Evolutionary conservation across 257 asterid genomes (phyloP).

Genomic region (Nicotiana benthamiana): DNA sequence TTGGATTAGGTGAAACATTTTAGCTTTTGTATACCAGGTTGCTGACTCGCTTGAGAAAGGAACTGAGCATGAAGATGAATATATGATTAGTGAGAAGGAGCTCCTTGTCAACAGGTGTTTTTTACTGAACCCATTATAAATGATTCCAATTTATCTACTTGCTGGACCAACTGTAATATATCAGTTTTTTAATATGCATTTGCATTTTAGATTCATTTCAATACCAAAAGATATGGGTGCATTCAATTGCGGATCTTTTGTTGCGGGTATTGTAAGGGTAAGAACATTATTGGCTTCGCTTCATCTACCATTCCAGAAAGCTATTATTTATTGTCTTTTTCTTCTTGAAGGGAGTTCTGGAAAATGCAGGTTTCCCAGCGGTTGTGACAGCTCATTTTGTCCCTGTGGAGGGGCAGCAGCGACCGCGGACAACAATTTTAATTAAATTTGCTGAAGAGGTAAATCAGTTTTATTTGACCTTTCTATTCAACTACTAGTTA

Average conservation of each 20-base stretch:
- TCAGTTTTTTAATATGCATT: slow-evolving; percentile 12
- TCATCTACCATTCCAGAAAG: not conserved
- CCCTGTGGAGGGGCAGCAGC: slow-evolving; percentile 89
- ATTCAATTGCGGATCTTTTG: slow-evolving; percentile 95
- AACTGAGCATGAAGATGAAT: slow-evolving; percentile 96
- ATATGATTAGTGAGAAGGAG: slow-evolving; percentile 95
- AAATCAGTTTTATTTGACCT: slow-evolving; percentile 1
- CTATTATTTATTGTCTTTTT: slow-evolving; percentile 16
- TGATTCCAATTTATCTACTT: not conserved
- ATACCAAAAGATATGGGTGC: slow-evolving; percentile 97
- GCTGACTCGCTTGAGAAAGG: slow-evolving; percentile 97
- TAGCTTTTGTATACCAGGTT: slow-evolving; percentile 34
- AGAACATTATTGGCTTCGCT: not conserved
- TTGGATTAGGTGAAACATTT: not conserved
- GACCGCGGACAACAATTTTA: slow-evolving; percentile 90
- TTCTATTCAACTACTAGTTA: not conserved
- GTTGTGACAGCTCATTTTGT: slow-evolving; percentile 93
- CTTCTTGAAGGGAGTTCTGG: slow-evolving; percentile 73
- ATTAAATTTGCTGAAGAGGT: slow-evolving; percentile 96
- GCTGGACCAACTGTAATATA: not conserved
- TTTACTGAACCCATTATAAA: not conserved
- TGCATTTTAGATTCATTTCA: slow-evolving; percentile 63
- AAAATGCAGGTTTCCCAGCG: slow-evolving; percentile 91
- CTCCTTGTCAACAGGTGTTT: slow-evolving; percentile 84
- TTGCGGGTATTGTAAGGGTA: slow-evolving; percentile 93